Evolutionary conservation across 441 rosid genomes (phyloP), one percentile per base, ranked within the genome.

Genomic region (Eruca vesicaria): DNA sequence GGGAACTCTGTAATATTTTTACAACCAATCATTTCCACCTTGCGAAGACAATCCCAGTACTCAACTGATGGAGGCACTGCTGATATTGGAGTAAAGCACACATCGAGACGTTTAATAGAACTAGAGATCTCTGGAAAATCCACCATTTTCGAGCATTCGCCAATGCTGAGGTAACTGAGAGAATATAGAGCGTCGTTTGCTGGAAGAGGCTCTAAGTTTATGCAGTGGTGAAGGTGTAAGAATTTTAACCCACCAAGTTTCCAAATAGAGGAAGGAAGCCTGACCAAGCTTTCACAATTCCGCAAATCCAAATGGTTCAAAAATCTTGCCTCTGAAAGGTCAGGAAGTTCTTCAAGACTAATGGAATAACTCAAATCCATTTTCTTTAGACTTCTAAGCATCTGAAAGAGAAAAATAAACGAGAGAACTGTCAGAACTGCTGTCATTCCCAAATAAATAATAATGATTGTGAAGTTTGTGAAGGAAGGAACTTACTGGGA

Each of bases 401-500:
- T 7, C 68, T 71, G 35, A 71, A 71, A 18, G 0, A 21, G 4
- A 61, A 26, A 60, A 23, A 9, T 14, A 61, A 6, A 28, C 28
- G 16, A 6, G 9, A 68, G 35, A 66, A 68, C 41, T 20, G 33
- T 20, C n/a, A 32, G 5, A 5, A 20, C 5, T 55, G 52, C 55
- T 33, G 23, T 33, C 56, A 33, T 55, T 20, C 20, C 52, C n/a
- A 53, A 18, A 0, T 55, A 55, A 68, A 5, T 20, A 15, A 33
- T 11, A 35, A 35, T 60, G 20, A 5, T 19, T 67, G 32, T 53
- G 31, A 53, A n/a, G n/a, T n/a, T n/a, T n/a, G n/a, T n/a, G n/a
- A n/a, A n/a, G n/a, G n/a, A n/a, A 18, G 32, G 9, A 53, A 19
- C 73, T 53, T 81, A 83, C 86, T 80, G 78, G 65, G 19, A 7